Base-by-base conservation (phyloP, 495 filamentous ascomycete genomes). In the Penicillium taxi region DNA sequence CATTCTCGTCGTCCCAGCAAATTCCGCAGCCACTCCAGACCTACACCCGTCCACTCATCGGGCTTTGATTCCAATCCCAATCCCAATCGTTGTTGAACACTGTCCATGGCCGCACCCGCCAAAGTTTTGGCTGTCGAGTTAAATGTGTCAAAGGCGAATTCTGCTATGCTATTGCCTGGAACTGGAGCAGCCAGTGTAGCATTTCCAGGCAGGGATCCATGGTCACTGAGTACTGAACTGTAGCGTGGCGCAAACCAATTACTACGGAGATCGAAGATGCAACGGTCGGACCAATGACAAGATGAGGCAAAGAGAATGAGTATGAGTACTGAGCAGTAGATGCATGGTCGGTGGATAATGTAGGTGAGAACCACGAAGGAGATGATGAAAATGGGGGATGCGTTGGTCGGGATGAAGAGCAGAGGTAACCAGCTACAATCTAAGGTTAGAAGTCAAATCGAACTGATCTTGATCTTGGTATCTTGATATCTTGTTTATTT, bases 311-410 rank as follows among this genome's bases (percentile, higher is more conserved):
- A 94, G 45, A 94, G 81, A 39, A 90, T 84, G 44, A 93, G 68
- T 37, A 94, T 84, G 20, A 94, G 79, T 39, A 86, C 73, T 37
- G 86, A 89, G 71, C 86, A 94, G 74, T 94, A 88, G 50, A 89
- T 75, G 66, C 86, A 94, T 39, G 86, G 86, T 37, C 86, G 76
- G 56, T 90, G 87, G 45, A 94, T 77, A 56, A 89, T 79, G 66
- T 93, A 94, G 48, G 86, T 94, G 51, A 84, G 80, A 45, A 87
- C 66, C 62, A 94, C 84, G 70, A 91, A 93, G 54, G 89, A 79
- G 59, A 90, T 77, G 47, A 94, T 86, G 68, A 93, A 91, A 42
- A 84, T 78, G 6, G 81, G 81, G 33, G 80, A 86, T 37, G 84
- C 84, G 53, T 86, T 84, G 39, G 79, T 85, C 23, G 67, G 66